Percentiles rank a stretch among this genome's conserved stretches.
Conservation (phyloP, 192 early-diverging fungal genomes). For the Rhizophagus sp. region DNA sequence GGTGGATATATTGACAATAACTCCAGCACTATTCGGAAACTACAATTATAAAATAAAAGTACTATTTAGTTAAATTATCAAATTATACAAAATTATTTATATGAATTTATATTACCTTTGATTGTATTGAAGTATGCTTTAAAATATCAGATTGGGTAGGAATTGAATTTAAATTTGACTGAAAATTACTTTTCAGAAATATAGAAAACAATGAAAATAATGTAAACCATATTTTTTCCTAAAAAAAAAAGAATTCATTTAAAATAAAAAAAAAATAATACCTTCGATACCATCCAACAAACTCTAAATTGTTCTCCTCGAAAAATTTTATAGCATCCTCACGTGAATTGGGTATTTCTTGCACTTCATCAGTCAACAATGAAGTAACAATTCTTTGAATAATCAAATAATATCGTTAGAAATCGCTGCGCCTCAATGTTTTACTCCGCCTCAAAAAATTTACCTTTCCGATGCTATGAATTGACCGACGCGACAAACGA, state of each 20-base stretch:
- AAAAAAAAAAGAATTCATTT: background rate
- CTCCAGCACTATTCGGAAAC: constrained; percentile 22
- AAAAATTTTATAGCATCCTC: constrained; percentile 11
- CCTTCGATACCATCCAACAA: constrained; percentile 35
- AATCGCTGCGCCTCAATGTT: background rate
- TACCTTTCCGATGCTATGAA: constrained; percentile 28
- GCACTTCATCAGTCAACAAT: constrained; percentile 20
- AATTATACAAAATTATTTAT: background rate
- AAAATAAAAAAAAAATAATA: background rate
- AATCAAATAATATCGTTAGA: background rate
- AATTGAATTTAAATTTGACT: constrained; percentile 9
- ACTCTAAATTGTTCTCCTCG: background rate
- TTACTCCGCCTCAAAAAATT: background rate
- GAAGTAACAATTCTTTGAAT: constrained; percentile 6
- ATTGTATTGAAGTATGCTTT: constrained; percentile 13
- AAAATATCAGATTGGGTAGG: constrained; percentile 18
- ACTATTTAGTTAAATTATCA: background rate
- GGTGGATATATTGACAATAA: constrained; percentile 18
- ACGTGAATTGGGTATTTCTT: background rate
- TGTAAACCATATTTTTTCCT: background rate
- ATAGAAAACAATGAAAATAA: background rate
- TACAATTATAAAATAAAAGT: background rate
- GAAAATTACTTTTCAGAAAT: constrained; percentile 9
- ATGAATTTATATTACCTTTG: background rate
- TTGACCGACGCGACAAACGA: constrained; percentile 20